Conservation (phyloP, 164 flowering plant genomes). For the Cinnamomum chago region DNA sequence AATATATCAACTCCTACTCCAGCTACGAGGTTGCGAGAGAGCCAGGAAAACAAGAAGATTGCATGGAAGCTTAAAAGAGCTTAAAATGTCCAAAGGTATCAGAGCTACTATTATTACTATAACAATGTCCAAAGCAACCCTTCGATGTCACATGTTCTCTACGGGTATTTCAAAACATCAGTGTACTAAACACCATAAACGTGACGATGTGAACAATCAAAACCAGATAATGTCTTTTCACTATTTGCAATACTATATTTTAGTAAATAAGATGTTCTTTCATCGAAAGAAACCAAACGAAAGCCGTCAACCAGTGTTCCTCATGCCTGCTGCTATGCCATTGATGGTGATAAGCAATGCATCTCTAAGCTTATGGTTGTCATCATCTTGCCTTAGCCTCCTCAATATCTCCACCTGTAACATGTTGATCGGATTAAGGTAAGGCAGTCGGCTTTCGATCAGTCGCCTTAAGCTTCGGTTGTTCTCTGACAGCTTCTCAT, state of each 20-base stretch:
- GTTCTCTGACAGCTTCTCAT: conserved; percentile 65
- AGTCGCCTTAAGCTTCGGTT: conserved; percentile 66
- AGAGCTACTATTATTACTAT: not conserved
- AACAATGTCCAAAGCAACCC: not conserved
- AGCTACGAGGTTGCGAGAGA: no score
- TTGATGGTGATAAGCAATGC: conserved; percentile 87
- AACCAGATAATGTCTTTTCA: no score
- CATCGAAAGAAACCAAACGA: not conserved
- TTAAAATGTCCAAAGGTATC: not conserved
- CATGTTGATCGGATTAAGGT: conserved; percentile 80
- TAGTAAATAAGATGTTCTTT: no score
- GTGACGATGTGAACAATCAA: no score
- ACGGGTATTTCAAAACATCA: no score
- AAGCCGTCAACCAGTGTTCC: conserved; percentile 72
- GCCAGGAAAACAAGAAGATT: not conserved
- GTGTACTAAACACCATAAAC: no score
- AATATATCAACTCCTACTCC: no score
- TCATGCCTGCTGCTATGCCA: conserved; percentile 98
- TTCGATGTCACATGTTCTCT: no score
- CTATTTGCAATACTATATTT: no score
- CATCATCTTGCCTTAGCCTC: conserved; percentile 72
- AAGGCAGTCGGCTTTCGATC: conserved; percentile 83
- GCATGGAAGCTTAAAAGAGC: not conserved
- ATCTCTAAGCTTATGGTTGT: conserved; percentile 75
- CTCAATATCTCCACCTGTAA: conserved; percentile 82